phyloP scores from a whole-genome alignment of 2,329 filamentous ascomycete genomes.

The Fonsecaea erecta region DNA sequence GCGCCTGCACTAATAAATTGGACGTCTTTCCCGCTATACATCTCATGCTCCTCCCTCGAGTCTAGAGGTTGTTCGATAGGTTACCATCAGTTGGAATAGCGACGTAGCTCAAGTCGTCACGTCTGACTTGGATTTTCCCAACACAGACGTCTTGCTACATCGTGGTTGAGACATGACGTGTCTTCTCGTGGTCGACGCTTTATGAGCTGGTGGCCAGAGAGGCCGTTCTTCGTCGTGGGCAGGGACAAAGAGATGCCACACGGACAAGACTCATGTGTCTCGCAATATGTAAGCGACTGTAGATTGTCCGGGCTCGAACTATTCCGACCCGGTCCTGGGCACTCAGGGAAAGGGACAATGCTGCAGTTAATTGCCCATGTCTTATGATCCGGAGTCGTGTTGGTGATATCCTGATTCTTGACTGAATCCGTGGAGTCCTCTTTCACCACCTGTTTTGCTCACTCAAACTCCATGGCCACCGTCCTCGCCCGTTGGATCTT shows the following conservation, averaged over 20 bases:
- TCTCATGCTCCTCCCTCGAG: too few species aligned
- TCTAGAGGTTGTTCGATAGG: background rate
- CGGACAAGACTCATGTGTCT: background rate
- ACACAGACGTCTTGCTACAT: background rate
- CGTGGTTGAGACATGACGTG: background rate
- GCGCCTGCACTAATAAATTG: background rate
- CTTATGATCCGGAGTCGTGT: background rate
- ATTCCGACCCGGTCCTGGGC: background rate
- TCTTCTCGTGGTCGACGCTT: background rate
- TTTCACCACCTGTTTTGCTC: constrained; percentile 26
- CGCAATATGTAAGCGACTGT: background rate
- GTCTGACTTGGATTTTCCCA: background rate
- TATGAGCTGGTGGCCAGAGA: background rate
- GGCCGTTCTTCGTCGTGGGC: background rate
- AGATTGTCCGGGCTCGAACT: background rate
- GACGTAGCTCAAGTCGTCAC: background rate
- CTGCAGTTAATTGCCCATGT: background rate
- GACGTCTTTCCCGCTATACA: background rate
- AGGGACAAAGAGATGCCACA: background rate
- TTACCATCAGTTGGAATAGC: background rate
- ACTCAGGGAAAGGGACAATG: background rate
- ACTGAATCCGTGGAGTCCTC: background rate
- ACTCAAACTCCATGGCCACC: constrained; percentile 55
- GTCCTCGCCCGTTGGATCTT: constrained; percentile 53
- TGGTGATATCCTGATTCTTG: background rate